Evolutionary conservation across 306 rosid species (phyloP).

Genomic region (Corylus avellana): DNA sequence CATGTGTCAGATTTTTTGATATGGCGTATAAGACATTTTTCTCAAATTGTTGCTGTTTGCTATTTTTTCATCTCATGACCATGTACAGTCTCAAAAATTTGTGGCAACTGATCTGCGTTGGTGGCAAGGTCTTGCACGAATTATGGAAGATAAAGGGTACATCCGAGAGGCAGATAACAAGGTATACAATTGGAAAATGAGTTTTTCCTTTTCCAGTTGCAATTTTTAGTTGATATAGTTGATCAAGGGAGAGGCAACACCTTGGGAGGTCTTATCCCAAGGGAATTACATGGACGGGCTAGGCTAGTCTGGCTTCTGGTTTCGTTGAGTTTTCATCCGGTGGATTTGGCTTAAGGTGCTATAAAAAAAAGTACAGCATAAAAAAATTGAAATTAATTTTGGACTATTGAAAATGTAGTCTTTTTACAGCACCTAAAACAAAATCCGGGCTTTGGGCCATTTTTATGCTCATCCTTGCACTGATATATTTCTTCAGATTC

Average conservation of each 20-base stretch:
- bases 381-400: no score
- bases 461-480: not conserved
- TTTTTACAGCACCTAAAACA: no score
- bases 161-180: conserved; percentile 67
- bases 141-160: conserved; percentile 72
- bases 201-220: conserved; percentile 6
- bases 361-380: no score
- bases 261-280: not conserved
- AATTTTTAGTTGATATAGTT: conserved; percentile 1
- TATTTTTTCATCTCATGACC: conserved; percentile 17
- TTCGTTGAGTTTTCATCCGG: not conserved
- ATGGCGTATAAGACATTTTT: conserved; percentile 3
- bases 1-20: conserved; percentile 4
- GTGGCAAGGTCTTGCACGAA: conserved; percentile 95
- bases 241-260: not conserved
- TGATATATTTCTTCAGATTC: not conserved
- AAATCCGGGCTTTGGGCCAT: not conserved
- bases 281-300: not conserved
- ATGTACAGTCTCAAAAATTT: conserved; percentile 59
- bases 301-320: not conserved
- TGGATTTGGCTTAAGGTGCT: no score
- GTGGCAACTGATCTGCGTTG: conserved; percentile 63
- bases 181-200: conserved; percentile 38
- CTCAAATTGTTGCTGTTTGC: conserved; percentile 7
- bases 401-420: no score